Evolutionary conservation across 495 filamentous ascomycete genomes (phyloP).

Genomic region (Oidiodendron maius): DNA sequence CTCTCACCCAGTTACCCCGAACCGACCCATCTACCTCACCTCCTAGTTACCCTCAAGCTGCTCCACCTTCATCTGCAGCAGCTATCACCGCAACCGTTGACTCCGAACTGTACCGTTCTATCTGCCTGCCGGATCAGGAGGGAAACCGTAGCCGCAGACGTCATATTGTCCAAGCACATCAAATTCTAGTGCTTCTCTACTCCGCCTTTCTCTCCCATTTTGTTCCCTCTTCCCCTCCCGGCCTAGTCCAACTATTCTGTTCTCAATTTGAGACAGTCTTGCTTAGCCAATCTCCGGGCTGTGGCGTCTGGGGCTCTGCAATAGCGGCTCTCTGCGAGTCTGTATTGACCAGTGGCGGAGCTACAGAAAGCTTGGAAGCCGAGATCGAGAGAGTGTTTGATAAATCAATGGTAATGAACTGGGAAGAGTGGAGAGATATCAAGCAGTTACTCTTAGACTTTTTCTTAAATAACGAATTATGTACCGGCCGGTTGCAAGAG

Average conservation of each 20-base stretch:
- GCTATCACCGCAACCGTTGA: conserved; percentile 3
- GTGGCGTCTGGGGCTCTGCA: not conserved
- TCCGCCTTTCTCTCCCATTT: conserved; percentile 1
- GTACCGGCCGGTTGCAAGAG: conserved; percentile 3
- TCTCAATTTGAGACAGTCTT: conserved; percentile 2
- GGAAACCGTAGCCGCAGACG: not conserved
- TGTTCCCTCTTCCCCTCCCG: not conserved
- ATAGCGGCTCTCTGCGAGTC: not conserved
- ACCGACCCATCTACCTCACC: not conserved
- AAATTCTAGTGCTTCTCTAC: conserved; percentile 5
- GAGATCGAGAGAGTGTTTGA: not conserved
- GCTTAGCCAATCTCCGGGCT: not conserved
- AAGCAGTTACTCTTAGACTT: conserved; percentile 4
- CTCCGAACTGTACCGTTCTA: not conserved
- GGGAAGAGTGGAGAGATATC: conserved; percentile 1
- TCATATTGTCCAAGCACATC: conserved; percentile 2
- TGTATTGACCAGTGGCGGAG: too few species aligned
- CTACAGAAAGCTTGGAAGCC: too few species aligned
- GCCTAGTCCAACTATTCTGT: not conserved
- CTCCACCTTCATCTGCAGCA: too few species aligned
- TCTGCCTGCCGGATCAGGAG: not conserved
- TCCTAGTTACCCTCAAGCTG: not conserved
- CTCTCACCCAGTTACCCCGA: not conserved
- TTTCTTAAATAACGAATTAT: not conserved
- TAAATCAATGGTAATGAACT: not conserved